Base-by-base conservation (phyloP, 768 basidiomycete genomes). In the Leccinum subgranulosum region DNA sequence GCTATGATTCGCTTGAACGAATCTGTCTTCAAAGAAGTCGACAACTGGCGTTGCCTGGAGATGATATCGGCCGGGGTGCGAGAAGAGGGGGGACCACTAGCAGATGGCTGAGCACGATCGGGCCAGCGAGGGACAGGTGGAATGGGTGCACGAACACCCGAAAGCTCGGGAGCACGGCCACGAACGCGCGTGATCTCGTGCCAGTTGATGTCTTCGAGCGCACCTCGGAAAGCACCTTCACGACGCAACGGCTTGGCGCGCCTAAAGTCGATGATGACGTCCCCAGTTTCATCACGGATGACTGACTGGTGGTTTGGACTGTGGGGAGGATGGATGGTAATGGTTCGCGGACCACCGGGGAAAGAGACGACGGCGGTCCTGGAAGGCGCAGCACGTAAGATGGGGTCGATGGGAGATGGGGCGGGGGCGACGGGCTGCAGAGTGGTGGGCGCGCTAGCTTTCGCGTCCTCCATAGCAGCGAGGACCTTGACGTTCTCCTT, bases 251-350 rank as follows among this genome's bases (percentile, higher is more conserved):
- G 58, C 6, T 54, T 64, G 27, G 47, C 6, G 31, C 29, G 47
- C 19, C 52, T 62, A 29, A 62, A 49, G 25, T 59, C 46, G 4
- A 67, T 19, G 4, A 67, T 56, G 36, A 60, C 17, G 0, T 66
- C 59, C 4, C 62, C 67, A 1, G 54, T 51, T 34, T 58, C 67
- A 31, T 69, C 66, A 11, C 36, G 61, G 45, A 67, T 34, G 46
- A 47, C 33, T 3, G 67, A 28, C 8, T 58, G 62, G 36, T 58
- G 59, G 19, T 36, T 25, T 7, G 65, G 56, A 27, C 62, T 60
- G 4, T 19, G 19, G 0, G 62, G 68, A 3, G 67, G 62, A 7
- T 68, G 65, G 10, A 67, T 64, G 1, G 67, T 68, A 39, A 67
- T 2, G 21, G 67, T 61, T 14, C 67, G 64, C 3, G 65, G 50